A percentile compares a stretch with the other conserved stretches of the same genome.
phyloP scores from a whole-genome alignment of 306 rosid genomes.

The Clitoria ternatea region DNA sequence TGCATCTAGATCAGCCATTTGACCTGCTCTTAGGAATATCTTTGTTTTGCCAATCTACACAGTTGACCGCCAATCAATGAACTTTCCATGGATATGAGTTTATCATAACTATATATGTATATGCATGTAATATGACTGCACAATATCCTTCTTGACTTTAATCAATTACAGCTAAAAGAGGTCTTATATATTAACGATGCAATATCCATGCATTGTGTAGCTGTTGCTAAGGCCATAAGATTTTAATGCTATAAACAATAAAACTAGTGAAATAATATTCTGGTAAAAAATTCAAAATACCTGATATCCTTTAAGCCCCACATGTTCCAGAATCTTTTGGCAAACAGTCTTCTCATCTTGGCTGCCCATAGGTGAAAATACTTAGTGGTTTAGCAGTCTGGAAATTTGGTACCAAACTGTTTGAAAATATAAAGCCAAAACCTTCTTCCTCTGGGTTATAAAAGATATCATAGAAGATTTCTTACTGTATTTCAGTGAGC shows the following conservation, averaged over 20 bases:
- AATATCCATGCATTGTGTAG: conserved; percentile 18
- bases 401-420: background rate
- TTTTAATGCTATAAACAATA: conserved; percentile 16
- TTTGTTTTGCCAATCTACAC: conserved; percentile 93
- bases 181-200: conserved; percentile 16
- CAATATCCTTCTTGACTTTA: conserved; percentile 9
- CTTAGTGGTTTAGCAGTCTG: conserved; percentile 16
- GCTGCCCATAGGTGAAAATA: conserved; percentile 44
- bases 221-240: conserved; percentile 4
- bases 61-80: conserved; percentile 28
- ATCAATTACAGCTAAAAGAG: conserved; percentile 10
- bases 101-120: background rate
- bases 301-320: conserved; percentile 93
- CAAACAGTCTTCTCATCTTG: conserved; percentile 72
- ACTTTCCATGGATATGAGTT: conserved; percentile 17
- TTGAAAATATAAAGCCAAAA: conserved; percentile 13
- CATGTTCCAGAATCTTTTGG: conserved; percentile 75
- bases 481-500: conserved; percentile 69
- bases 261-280: conserved; percentile 1
- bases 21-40: conserved; percentile 96
- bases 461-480: conserved; percentile 18
- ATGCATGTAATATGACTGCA: conserved; percentile 9
- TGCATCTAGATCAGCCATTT: conserved; percentile 99
- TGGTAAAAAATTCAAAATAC: conserved; percentile 39
- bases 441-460: background rate